Evolutionary conservation across 2,329 filamentous ascomycete genomes (phyloP), one percentile per base, ranked within the genome.

Genomic region (Fusarium secorum): DNA sequence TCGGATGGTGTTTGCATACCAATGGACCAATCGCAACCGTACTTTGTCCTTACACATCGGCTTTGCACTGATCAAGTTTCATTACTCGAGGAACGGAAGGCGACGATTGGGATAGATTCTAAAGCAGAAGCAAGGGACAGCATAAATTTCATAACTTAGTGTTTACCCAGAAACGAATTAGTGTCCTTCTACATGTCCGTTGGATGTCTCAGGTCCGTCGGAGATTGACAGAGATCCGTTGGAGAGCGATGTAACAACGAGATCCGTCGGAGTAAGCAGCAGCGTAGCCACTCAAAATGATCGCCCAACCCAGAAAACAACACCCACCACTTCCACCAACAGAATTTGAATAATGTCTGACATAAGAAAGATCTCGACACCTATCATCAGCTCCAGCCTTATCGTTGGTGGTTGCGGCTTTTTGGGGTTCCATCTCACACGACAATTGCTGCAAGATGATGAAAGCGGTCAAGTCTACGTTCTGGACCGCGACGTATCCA

Each of bases 391-490:
- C 4, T 26, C 15, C 26, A 52, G 42, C 9, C 48, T 71, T 8
- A 74, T 81, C 11, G 70, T 76, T 3, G 79, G 79, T 57, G 79
- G 79, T 35, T 79, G 77, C 42, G 78, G 79, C 15, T 81, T 79
- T 30, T 44, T 81, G 2, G 79, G 79, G 4, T 78, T 74, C 38
- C 73, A 79, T 56, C 66, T 42, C n/a, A 17, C 39, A 1, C 7
- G 15, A 17, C 39, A 42, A 24, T 18, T 42, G 22, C 39, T 42
- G 22, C 15, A 66, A 6, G 75, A 79, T 26, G 26, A 54, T 4
- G 68, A 66, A 13, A 71, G 66, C 28, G 69, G 65, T 7, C 18
- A 67, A 0, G 71, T 81, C 17, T 68, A 74, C 35, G 74, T 81
- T 10, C 20, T 81, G 7, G 79, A 79, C 55, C 72, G 74, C 8